phyloP scores from a whole-genome alignment of 2,329 filamentous ascomycete species.

The Pyrenophora tritici-repentis region DNA sequence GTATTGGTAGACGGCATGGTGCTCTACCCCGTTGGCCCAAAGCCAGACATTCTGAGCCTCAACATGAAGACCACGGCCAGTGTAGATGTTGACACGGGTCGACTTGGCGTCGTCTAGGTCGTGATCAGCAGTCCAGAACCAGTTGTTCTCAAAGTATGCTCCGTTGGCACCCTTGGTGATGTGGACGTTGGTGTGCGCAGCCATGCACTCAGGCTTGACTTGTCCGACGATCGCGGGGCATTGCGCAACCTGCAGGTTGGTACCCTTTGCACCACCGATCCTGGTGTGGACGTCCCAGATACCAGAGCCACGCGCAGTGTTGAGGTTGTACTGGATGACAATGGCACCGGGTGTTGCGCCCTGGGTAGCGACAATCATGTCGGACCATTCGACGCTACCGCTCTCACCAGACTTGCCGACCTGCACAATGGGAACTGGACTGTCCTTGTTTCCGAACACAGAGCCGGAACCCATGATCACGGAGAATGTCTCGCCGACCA shows the following conservation, averaged over 20 bases:
- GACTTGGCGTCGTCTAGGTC: conserved; percentile 79
- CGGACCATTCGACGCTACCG: conserved; percentile 72
- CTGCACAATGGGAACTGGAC: conserved; percentile 68
- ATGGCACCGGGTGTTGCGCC: conserved; percentile 72
- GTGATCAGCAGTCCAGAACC: conserved; percentile 91
- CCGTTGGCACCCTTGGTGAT: conserved; percentile 59
- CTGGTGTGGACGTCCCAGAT: conserved; percentile 91
- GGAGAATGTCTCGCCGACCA: conserved; percentile 85
- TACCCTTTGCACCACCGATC: conserved; percentile 79
- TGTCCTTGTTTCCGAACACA: conserved; percentile 53
- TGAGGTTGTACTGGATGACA: conserved; percentile 75
- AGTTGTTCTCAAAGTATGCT: conserved; percentile 85
- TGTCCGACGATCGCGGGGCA: conserved; percentile 69
- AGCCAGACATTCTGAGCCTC: conserved; percentile 59
- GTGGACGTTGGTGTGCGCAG: conserved; percentile 63
- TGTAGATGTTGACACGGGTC: conserved; percentile 80
- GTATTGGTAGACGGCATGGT: conserved; percentile 75
- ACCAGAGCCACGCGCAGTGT: conserved; percentile 55
- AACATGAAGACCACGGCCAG: conserved; percentile 79
- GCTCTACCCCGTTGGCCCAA: conserved; percentile 72
- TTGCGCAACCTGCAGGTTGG: conserved; percentile 73
- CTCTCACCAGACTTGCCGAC: conserved; percentile 68
- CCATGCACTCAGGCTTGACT: conserved; percentile 67
- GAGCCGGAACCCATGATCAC: conserved; percentile 78
- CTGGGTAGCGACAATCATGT: conserved; percentile 73